Evolutionary conservation across 2,329 filamentous ascomycete genomes (phyloP).

Genomic region (Fusarium buxicola): DNA sequence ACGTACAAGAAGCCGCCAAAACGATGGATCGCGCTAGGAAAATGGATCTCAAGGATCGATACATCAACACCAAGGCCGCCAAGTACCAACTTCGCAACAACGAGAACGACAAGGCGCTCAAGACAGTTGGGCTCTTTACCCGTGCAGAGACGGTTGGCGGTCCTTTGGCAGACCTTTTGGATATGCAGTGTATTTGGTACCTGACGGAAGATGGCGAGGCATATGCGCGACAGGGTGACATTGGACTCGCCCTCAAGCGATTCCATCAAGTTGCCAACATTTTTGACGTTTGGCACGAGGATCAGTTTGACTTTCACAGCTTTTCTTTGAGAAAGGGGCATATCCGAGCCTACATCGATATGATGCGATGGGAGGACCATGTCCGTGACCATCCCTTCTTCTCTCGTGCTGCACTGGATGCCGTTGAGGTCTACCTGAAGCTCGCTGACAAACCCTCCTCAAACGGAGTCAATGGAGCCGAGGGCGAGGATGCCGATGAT

Average conservation of each 20-base stretch:
- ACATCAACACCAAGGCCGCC: constrained; percentile 98
- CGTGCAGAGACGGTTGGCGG: constrained; percentile 89
- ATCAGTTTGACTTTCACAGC: constrained; percentile 98
- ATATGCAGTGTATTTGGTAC: constrained; percentile 99
- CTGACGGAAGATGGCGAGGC: constrained; percentile 95
- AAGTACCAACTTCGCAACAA: constrained; percentile 97
- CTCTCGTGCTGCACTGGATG: constrained; percentile 82
- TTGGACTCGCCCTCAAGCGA: constrained; percentile 89
- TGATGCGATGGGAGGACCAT: constrained; percentile 95
- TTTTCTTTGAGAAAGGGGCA: constrained; percentile 98
- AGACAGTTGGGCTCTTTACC: constrained; percentile 94
- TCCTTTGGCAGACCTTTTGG: constrained; percentile 88
- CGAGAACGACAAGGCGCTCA: constrained; percentile 85
- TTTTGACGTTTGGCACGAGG: constrained; percentile 97
- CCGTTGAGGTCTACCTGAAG: constrained; percentile 82
- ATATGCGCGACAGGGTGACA: constrained; percentile 82
- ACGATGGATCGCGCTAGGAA: constrained; percentile 89
- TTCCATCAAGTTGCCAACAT: constrained; percentile 91
- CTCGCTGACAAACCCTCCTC: constrained; percentile 80
- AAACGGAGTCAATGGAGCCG: constrained; percentile 71
- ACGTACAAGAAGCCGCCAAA: constrained; percentile 82
- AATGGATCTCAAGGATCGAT: constrained; percentile 89
- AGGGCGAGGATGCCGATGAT: constrained; percentile 64
- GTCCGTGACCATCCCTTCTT: constrained; percentile 95
- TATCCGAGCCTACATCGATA: constrained; percentile 93